Percentiles rank a stretch among this genome's conserved stretches.
Conservation (phyloP, 495 filamentous ascomycete genomes). For the Evansstolkia leycettana region DNA sequence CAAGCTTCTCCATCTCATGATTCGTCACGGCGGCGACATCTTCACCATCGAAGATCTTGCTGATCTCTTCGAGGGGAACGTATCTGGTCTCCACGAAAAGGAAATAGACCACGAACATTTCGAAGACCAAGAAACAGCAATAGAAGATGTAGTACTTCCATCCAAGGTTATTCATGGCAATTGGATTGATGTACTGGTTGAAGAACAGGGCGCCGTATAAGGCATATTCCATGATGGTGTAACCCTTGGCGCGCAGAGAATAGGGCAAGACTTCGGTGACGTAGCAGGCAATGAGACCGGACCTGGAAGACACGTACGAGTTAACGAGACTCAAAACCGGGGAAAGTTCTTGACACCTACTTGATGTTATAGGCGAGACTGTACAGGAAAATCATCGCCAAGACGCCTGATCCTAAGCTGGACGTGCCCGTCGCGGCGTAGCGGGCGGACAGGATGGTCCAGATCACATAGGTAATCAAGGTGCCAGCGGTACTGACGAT, state of each 20-base stretch:
- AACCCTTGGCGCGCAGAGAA: slow-evolving; percentile 58
- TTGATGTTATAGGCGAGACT: slow-evolving; percentile 43
- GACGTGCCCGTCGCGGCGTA: slow-evolving; percentile 31
- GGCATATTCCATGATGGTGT: slow-evolving; percentile 52
- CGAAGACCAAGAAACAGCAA: slow-evolving; percentile 47
- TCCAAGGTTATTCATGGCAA: slow-evolving; percentile 41
- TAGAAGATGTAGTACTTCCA: slow-evolving; percentile 57
- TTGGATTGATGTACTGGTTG: slow-evolving; percentile 46
- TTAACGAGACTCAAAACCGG: too few relatives aligned
- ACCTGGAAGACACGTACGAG: too few relatives aligned
- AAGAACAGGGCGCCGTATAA: slow-evolving; percentile 43
- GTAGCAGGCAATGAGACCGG: slow-evolving; percentile 51
- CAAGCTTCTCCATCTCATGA: slow-evolving; percentile 21
- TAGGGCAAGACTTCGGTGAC: slow-evolving; percentile 57
- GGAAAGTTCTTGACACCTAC: too few relatives aligned
- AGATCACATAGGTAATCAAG: slow-evolving; percentile 44
- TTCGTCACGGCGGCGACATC: slow-evolving; percentile 35
- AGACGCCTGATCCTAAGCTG: slow-evolving; percentile 36
- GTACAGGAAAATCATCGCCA: slow-evolving; percentile 53
- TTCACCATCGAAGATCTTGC: slow-evolving; percentile 49
- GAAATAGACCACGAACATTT: slow-evolving; percentile 48
- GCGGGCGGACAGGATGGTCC: slow-evolving; percentile 44
- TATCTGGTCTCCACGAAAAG: slow-evolving; percentile 56
- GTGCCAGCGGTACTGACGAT: slow-evolving; percentile 46
- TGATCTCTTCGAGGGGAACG: slow-evolving; percentile 53